Percentiles rank a stretch among this genome's conserved stretches.
phyloP scores from a whole-genome alignment of 176 grass and related monocot species.

The Carex cristatella region DNA sequence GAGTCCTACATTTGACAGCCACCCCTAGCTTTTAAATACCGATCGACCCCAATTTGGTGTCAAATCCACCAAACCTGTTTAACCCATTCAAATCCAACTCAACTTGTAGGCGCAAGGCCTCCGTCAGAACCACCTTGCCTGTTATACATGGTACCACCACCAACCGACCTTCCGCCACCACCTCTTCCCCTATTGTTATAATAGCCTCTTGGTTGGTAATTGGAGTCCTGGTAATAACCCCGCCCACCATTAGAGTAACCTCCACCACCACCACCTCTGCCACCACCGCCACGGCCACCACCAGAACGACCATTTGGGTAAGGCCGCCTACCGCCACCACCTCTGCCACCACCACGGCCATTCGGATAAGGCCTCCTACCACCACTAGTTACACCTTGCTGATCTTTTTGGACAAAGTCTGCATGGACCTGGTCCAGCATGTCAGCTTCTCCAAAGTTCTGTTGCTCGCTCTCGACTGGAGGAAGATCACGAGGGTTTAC shows the following conservation, averaged over 20 bases:
- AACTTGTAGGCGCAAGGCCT: not conserved
- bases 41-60: not conserved
- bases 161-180: constrained; percentile 5
- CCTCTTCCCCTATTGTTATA: constrained; percentile 14
- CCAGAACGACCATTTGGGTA: constrained; percentile 11
- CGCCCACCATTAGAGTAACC: constrained; percentile 23
- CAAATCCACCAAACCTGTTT: constrained; percentile 16
- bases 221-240: constrained; percentile 16
- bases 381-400: constrained; percentile 6
- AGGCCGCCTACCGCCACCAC: not conserved
- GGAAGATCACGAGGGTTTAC: not conserved
- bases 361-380: constrained; percentile 7
- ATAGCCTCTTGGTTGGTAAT: constrained; percentile 24
- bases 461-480: constrained; percentile 1
- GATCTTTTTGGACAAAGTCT: constrained; percentile 2
- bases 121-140: not conserved
- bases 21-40: not conserved
- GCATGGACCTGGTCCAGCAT: constrained; percentile 9
- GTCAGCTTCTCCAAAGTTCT: constrained; percentile 2
- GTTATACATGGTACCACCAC: constrained; percentile 6
- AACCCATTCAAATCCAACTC: constrained; percentile 2
- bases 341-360: constrained; percentile 10
- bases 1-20: constrained; percentile 6
- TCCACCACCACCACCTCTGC: not conserved
- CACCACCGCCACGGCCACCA: not conserved